These are phyloP conservation scores for Eimeria sp. DNA, from an alignment of 169 alveolate genomes.

Conservation along the genomic window DNA sequence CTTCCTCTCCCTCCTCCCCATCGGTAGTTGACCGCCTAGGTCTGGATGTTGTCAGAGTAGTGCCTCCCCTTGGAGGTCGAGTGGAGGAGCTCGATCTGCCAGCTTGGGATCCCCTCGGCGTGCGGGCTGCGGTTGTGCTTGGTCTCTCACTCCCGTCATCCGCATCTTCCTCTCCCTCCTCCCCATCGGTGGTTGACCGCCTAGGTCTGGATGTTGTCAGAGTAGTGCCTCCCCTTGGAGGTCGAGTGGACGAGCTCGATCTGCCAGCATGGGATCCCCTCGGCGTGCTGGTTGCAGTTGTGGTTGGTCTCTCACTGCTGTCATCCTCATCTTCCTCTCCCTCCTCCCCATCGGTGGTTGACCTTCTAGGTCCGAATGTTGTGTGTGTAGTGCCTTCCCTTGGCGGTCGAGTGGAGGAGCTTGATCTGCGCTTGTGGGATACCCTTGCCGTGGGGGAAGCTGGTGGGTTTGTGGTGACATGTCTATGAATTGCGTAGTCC, in stretches of 20 bases:
- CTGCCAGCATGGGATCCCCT: neutral
- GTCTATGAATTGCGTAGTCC: neutral
- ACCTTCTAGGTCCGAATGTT: neutral
- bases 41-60: neutral
- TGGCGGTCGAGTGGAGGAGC: neutral
- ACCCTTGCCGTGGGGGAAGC: neutral
- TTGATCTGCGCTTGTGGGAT: neutral
- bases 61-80: conserved; percentile 22
- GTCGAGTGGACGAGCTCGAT: conserved; percentile 3
- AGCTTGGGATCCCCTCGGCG: neutral
- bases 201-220: conserved; percentile 4
- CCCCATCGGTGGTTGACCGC: neutral
- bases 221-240: conserved; percentile 59
- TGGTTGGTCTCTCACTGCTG: neutral
- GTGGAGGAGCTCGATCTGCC: conserved; percentile 1
- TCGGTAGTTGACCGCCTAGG: neutral
- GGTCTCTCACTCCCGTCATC: neutral
- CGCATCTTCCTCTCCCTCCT: neutral
- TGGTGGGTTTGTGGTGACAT: neutral
- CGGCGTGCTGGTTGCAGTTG: neutral
- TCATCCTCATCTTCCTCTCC: neutral
- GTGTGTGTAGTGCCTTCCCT: conserved; percentile 14
- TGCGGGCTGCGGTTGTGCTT: conserved; percentile 3
- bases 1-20: neutral
- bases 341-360: neutral